Conservation (phyloP, 306 rosid genomes). For the Potentilla sterilis region DNA sequence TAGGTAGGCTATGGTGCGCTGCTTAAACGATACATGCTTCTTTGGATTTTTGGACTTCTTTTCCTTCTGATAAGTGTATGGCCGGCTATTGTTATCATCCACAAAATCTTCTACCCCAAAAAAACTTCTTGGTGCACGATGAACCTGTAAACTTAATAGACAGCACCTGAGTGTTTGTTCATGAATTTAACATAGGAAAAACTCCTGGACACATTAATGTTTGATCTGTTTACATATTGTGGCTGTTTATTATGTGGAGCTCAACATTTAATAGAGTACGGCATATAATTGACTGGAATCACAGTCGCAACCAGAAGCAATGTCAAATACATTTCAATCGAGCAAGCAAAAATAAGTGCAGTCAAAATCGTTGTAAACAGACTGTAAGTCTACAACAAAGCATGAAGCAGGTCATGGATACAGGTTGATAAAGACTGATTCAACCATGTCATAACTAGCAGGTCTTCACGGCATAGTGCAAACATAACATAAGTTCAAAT, state of each 20-base stretch:
- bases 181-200: background rate
- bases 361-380: background rate
- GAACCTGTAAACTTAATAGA: conserved; percentile 42
- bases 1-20: conserved; percentile 85
- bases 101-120: conserved; percentile 92
- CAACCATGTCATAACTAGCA: background rate
- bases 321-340: background rate
- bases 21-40: conserved; percentile 83
- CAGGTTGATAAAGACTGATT: background rate
- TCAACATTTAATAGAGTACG: background rate
- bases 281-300: background rate
- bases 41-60: conserved; percentile 82
- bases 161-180: background rate
- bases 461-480: background rate
- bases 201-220: background rate
- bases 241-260: background rate
- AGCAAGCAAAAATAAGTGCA: background rate
- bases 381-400: background rate
- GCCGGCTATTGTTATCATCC: conserved; percentile 81
- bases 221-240: background rate
- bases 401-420: background rate
- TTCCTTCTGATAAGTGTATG: conserved; percentile 82
- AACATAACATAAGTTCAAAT: background rate
- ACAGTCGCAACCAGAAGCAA: background rate
- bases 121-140: conserved; percentile 75